Evolutionary conservation across 352 stramenopile species (phyloP).

Genomic region (Phytophthora pinifolia): DNA sequence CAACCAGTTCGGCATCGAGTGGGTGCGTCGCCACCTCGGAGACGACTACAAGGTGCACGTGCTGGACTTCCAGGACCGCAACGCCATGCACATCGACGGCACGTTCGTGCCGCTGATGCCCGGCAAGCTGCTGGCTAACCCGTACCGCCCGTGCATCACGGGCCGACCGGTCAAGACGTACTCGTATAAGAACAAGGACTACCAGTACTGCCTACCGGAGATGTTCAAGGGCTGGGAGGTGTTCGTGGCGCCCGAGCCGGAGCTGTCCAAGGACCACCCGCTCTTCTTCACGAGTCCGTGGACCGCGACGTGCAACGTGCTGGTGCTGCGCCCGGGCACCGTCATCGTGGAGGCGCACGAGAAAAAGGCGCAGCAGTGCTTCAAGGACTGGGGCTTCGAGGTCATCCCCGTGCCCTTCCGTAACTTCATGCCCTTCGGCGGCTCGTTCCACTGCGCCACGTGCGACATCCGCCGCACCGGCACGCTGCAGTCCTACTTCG

Average conservation of each 20-base stretch:
- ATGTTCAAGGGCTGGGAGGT: constrained; percentile 93
- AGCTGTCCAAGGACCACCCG: constrained; percentile 76
- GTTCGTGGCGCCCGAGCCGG: constrained; percentile 83
- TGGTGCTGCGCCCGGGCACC: constrained; percentile 78
- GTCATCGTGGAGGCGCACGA: constrained; percentile 88
- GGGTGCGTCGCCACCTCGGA: constrained; percentile 84
- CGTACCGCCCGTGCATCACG: constrained; percentile 87
- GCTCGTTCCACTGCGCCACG: constrained; percentile 90
- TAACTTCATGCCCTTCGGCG: constrained; percentile 91
- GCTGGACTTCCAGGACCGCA: constrained; percentile 90
- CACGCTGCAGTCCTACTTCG: constrained; percentile 88
- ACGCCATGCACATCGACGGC: constrained; percentile 92
- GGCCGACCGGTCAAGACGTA: constrained; percentile 85
- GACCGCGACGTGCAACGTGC: constrained; percentile 90
- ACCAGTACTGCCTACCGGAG: constrained; percentile 85
- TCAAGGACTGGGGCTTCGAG: constrained; percentile 90
- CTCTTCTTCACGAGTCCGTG: constrained; percentile 91
- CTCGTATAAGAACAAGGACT: constrained; percentile 88
- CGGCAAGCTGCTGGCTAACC: constrained; percentile 87
- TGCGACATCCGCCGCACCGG: constrained; percentile 84
- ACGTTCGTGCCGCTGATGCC: constrained; percentile 88
- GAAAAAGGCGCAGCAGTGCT: constrained; percentile 74
- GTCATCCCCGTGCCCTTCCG: constrained; percentile 88
- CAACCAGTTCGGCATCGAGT: constrained; percentile 91
- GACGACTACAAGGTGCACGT: constrained; percentile 87